Evolutionary conservation across 2,329 filamentous ascomycete species (phyloP).

Genomic region (Aspergillus fumigatus): DNA sequence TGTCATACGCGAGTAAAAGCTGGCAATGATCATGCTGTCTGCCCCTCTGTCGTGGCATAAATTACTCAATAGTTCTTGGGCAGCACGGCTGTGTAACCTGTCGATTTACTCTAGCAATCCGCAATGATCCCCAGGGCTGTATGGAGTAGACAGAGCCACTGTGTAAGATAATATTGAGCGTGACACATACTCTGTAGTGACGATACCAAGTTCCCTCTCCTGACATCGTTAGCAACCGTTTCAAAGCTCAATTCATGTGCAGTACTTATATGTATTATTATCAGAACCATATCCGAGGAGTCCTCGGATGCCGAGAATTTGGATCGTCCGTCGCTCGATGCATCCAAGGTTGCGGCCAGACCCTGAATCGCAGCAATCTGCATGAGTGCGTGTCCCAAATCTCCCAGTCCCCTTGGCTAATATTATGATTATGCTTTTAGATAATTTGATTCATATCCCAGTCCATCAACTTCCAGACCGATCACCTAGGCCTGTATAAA

Average conservation of each 20-base stretch:
- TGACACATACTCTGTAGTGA: neutral
- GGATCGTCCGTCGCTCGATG: neutral
- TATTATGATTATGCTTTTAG: neutral
- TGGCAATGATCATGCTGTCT: neutral
- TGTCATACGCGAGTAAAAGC: neutral
- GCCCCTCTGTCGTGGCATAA: too few relatives aligned
- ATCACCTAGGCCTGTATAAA: neutral
- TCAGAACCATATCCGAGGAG: constrained; percentile 3
- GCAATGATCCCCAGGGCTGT: neutral
- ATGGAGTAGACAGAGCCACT: neutral
- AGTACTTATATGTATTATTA: neutral
- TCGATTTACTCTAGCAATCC: neutral
- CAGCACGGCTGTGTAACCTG: neutral
- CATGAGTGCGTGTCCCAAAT: constrained; percentile 6
- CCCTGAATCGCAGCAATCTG: constrained; percentile 24
- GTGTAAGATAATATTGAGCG: neutral
- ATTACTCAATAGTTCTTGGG: neutral
- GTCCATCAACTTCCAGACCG: neutral
- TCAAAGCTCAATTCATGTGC: neutral
- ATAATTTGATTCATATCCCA: neutral
- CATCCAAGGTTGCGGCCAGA: constrained; percentile 5
- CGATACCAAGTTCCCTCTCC: neutral
- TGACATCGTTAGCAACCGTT: neutral
- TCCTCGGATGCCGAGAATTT: constrained; percentile 3
- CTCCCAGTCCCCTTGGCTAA: neutral